phyloP scores from a whole-genome alignment of 192 early-diverging fungal species.

The Pecoramyces ruminantium region DNA sequence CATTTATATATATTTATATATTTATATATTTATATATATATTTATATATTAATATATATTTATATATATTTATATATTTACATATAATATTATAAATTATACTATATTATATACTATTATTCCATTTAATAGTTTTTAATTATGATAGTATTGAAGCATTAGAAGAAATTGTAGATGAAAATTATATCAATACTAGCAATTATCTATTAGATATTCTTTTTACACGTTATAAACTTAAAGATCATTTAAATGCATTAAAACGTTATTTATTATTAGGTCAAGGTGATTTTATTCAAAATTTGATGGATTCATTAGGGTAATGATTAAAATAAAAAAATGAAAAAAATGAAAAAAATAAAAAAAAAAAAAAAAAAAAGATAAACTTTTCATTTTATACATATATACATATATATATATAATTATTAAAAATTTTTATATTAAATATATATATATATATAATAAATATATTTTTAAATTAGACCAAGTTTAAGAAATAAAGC shows the following conservation, averaged over 20 bases:
- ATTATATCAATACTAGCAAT: conserved; percentile 51
- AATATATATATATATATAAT: no score
- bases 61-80: no score
- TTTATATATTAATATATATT: no score
- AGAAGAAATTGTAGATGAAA: conserved; percentile 53
- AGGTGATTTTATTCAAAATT: conserved; percentile 82
- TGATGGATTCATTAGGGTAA: conserved; percentile 73
- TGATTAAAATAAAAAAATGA: not conserved
- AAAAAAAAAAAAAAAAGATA: no score
- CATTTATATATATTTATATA: not conserved
- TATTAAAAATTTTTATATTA: no score
- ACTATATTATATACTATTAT: not conserved
- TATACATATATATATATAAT: no score
- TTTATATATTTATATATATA: not conserved
- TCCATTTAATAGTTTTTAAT: conserved; percentile 15
- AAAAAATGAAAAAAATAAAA: no score
- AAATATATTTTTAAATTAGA: not conserved
- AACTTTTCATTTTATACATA: no score
- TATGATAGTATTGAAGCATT: conserved; percentile 53
- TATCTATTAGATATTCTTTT: conserved; percentile 67
- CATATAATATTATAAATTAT: not conserved
- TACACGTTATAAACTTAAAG: conserved; percentile 60
- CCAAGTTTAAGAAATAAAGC: not conserved
- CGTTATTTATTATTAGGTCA: conserved; percentile 79
- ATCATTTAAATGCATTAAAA: conserved; percentile 73